A percentile compares a stretch with the other conserved stretches of the same genome.
Evolutionary conservation across 2,329 filamentous ascomycete species (phyloP).

Genomic region (Allantophomopsis lycopodina): DNA sequence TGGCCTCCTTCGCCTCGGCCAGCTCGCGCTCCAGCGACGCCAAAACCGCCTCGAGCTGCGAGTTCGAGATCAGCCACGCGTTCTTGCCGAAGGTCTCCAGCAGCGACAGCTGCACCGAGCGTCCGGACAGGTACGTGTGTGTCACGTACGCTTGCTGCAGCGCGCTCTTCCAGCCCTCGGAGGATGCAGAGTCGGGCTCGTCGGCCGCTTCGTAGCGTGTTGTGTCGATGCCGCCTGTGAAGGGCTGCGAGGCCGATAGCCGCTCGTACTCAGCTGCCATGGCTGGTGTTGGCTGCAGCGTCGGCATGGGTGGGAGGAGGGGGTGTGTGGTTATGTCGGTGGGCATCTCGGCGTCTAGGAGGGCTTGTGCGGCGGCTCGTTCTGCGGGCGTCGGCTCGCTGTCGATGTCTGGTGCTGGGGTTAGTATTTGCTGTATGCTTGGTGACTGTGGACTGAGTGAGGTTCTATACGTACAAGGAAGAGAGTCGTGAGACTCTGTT

Average conservation of each 20-base stretch:
- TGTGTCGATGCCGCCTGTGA: constrained; percentile 57
- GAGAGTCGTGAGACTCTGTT: constrained; percentile 15
- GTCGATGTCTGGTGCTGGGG: constrained; percentile 58
- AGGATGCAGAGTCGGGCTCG: constrained; percentile 26
- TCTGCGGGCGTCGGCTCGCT: constrained; percentile 47
- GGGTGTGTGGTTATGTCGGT: constrained; percentile 21
- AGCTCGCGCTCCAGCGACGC: constrained; percentile 62
- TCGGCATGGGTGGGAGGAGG: constrained; percentile 31
- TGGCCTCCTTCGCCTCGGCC: constrained; percentile 47
- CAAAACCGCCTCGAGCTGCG: constrained; percentile 61
- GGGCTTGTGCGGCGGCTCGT: constrained; percentile 51
- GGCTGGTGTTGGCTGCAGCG: not conserved
- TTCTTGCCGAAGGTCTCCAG: constrained; percentile 51
- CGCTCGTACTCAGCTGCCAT: constrained; percentile 47
- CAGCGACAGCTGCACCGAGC: constrained; percentile 11
- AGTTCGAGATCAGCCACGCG: constrained; percentile 80
- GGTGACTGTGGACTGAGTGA: not conserved
- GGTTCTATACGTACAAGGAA: constrained; percentile 4
- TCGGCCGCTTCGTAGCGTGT: constrained; percentile 73
- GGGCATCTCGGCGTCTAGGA: constrained; percentile 57
- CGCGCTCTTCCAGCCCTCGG: constrained; percentile 19
- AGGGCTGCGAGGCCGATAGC: constrained; percentile 42
- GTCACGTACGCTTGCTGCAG: constrained; percentile 37
- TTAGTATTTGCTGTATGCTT: constrained; percentile 1
- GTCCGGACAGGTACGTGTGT: constrained; percentile 37